These are phyloP conservation scores for Agaricus sinodeliciosus DNA, from an alignment of 768 basidiomycete species.

Conservation along the genomic window DNA sequence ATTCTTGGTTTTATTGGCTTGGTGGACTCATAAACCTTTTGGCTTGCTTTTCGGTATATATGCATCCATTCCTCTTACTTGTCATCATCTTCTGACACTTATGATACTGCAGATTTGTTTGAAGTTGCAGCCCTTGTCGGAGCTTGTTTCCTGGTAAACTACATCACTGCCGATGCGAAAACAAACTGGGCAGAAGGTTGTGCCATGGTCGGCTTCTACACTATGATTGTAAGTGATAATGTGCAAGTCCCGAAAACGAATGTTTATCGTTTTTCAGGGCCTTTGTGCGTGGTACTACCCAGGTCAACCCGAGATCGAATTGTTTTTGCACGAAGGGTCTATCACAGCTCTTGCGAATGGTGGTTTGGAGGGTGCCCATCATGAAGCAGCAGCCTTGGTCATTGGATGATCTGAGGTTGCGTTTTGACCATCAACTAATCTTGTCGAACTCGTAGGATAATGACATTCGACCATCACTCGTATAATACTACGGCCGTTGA, in stretches of 20 bases:
- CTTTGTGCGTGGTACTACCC: constrained; percentile 63
- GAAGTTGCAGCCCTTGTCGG: constrained; percentile 61
- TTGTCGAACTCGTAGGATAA: too few relatives aligned
- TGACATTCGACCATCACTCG: too few relatives aligned
- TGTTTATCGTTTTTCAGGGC: constrained; percentile 30
- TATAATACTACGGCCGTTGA: too few relatives aligned
- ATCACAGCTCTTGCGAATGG: constrained; percentile 27
- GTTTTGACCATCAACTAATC: too few relatives aligned
- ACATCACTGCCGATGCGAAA: constrained; percentile 71
- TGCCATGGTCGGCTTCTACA: constrained; percentile 60
- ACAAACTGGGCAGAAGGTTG: constrained; percentile 76
- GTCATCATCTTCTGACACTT: background rate
- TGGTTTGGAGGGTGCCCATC: background rate
- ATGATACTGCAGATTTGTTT: constrained; percentile 44
- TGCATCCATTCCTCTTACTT: background rate
- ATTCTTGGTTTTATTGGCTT: constrained; percentile 57
- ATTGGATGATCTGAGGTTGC: too few relatives aligned
- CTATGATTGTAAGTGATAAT: constrained; percentile 45
- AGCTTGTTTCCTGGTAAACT: constrained; percentile 72
- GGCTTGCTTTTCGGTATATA: constrained; percentile 59
- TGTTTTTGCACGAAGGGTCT: constrained; percentile 35
- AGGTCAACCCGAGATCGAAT: constrained; percentile 43
- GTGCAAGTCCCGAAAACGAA: background rate
- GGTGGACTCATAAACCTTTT: constrained; percentile 60
- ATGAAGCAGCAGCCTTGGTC: too few relatives aligned